Evolutionary conservation across 192 early-diverging fungal species (phyloP).

Genomic region (Pilaira anomala): DNA sequence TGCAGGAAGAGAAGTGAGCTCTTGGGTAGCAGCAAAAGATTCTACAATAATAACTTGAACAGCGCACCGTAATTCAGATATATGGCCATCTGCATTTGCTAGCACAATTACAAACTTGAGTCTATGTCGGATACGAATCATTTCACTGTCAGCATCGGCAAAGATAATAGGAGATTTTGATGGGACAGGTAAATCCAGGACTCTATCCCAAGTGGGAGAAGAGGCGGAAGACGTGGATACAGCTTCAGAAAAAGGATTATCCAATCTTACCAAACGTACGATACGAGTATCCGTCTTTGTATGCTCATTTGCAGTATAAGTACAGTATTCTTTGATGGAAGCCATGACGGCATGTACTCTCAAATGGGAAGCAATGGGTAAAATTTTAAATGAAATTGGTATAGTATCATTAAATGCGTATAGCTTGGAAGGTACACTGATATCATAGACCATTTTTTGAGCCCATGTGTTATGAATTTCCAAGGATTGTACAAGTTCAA

Average conservation of each 20-base stretch:
- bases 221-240: neutral
- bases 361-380: conserved; percentile 40
- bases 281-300: conserved; percentile 5
- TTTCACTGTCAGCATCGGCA: conserved; percentile 30
- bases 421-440: conserved; percentile 52
- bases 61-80: conserved; percentile 31
- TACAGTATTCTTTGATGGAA: conserved; percentile 53
- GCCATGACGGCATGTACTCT: conserved; percentile 40
- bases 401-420: conserved; percentile 52
- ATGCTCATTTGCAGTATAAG: conserved; percentile 34
- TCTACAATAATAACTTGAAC: conserved; percentile 30
- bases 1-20: conserved; percentile 19
- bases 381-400: conserved; percentile 41
- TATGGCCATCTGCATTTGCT: conserved; percentile 17
- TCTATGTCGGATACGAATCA: conserved; percentile 31
- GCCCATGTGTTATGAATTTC: conserved; percentile 50
- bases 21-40: no score
- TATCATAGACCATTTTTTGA: conserved; percentile 50
- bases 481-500: conserved; percentile 47
- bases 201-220: conserved; percentile 5
- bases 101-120: conserved; percentile 32
- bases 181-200: conserved; percentile 1
- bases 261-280: neutral
- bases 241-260: neutral
- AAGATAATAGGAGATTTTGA: conserved; percentile 17